Evolutionary conservation across 176 grass and related monocot species (phyloP).

Genomic region (Oryza meridionalis): DNA sequence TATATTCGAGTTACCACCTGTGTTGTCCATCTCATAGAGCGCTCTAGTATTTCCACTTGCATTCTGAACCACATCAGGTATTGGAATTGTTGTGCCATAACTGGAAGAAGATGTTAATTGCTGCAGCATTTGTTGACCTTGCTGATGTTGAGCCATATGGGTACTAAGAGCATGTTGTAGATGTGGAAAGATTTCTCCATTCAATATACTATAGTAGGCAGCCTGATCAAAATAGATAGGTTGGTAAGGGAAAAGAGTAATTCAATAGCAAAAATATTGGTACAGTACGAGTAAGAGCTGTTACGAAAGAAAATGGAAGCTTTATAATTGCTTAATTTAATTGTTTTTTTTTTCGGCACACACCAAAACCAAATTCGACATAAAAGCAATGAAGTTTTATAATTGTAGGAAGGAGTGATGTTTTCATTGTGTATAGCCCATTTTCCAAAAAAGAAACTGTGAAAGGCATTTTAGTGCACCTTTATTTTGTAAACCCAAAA

Average conservation of each 20-base stretch:
- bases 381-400: conserved; percentile 15
- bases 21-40: conserved; percentile 47
- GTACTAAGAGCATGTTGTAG: conserved; percentile 28
- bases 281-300: neutral
- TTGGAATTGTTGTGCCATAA: conserved; percentile 60
- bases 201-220: conserved; percentile 52
- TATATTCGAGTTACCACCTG: conserved; percentile 38
- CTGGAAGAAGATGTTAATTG: conserved; percentile 52
- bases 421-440: no score
- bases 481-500: no score
- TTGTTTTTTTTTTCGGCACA: neutral
- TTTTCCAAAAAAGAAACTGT: no score
- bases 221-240: conserved; percentile 48
- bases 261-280: conserved; percentile 24
- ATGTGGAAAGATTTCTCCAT: conserved; percentile 16
- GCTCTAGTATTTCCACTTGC: conserved; percentile 38
- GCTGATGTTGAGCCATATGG: conserved; percentile 26
- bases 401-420: neutral
- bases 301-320: conserved; percentile 23
- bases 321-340: no score
- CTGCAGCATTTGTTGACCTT: conserved; percentile 31
- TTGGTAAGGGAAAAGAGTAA: neutral
- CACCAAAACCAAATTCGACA: neutral
- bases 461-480: no score
- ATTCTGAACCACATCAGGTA: conserved; percentile 60